Evolutionary conservation across 257 asterid genomes (phyloP), one percentile per base, ranked within the genome.

Genomic region (Nicotiana benthamiana): DNA sequence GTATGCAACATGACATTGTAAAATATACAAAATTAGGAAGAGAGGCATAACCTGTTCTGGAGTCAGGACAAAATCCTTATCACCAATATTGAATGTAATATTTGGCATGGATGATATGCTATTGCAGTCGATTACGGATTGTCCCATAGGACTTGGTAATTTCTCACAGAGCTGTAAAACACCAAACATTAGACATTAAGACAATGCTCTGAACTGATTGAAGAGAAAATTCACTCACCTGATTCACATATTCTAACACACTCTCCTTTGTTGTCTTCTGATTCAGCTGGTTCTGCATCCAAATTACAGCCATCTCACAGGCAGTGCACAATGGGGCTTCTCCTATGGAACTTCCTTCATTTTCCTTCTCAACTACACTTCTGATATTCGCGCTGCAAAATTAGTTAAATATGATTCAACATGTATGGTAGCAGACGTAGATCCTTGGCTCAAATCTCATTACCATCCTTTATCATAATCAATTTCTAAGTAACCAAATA

Each of bases 241-340:
- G 93, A 87, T 91, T 87, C 59, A 91, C 96, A 77, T 92, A 96
- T 0, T 87, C 90, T 0, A 96, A 32, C 66, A 92, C 99, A 85
- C 65, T 86, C 62, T 93, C 98, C 87, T 95, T 95, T 1, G 88
- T 92, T 60, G 80, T 87, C 17, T 87, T 76, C 30, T 93, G 82
- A n/a, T 82, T 89, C 43, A 96, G 91, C 84, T 93, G 95, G 90
- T 87, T 96, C 81, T 87, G 93, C 87, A 96, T 92, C 99, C 98
- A 96, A 59, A 92, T 91, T 61, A 96, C 98, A 13, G 98, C 96
- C 99, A 96, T 89, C 87, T 96, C 90, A 82, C 99, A 96, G 74
- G 92, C 97, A 75, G 88, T 70, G 65, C 99, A 96, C 77, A 93
- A 3, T 9, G 97, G 87, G 43, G 83, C 75, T 4, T 87, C 88